Evolutionary conservation across 148 eudicot species (phyloP), one percentile per base, ranked within the genome.

Genomic region (Arbutus unedo): DNA sequence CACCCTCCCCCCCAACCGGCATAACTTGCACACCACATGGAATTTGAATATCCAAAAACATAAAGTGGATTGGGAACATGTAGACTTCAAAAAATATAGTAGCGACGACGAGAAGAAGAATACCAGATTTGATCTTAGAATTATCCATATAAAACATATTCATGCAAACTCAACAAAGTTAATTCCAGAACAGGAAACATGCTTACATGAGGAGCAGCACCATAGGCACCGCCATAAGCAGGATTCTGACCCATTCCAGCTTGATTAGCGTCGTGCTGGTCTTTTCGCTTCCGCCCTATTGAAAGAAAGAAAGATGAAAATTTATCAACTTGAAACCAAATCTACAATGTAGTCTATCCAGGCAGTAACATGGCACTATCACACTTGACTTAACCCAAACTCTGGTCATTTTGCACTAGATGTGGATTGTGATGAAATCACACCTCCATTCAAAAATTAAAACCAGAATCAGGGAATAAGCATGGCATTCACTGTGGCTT

Each of bases 181-280:
- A 51, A 67, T 80, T 51, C 62, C 56, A 66, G 18, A 49, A 57
- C 15, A 51, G 57, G 44, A 84, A 75, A 60, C 64, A 76, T 16
- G 77, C 97, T 93, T 87, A 96, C 99, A 81, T 90, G 98, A 83
- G 98, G 90, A 31, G 90, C 67, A 47, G 86, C 91, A n/a, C 98
- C 97, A 86, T 91, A 94, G 53, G 90, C 90, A 84, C 93, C 92
- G 50, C 84, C 86, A 89, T 91, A 94, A n/a, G 88, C 87, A 74
- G 91, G 93, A 83, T 86, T 88, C 76, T 88, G 51, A 80, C 90
- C 91, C 47, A 83, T 84, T 57, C 89, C 93, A 78, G 91, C 92
- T 89, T 90, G 98, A 87, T 89, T 93, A 45, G 93, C 87, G 87
- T 96, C 97, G 47, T 91, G 90, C 83, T 94, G 98, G 15, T 94